Conservation (phyloP, 768 basidiomycete genomes). For the Coprinopsis sp. region DNA sequence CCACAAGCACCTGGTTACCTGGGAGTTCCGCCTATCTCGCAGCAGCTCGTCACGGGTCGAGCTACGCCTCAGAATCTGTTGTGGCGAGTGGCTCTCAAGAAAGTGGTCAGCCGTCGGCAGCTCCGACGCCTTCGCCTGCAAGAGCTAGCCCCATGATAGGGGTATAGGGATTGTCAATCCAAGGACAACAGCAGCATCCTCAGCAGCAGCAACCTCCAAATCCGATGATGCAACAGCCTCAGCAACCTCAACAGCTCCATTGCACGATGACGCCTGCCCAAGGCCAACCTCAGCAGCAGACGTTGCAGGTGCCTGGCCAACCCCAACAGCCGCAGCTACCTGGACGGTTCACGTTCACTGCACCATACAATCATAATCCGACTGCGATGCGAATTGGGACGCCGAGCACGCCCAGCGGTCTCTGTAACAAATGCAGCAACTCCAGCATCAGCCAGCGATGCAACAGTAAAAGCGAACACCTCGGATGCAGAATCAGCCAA, state of each 20-base stretch:
- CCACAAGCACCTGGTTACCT: too few relatives aligned
- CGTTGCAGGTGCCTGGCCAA: slow-evolving; percentile 11
- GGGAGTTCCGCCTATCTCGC: too few relatives aligned
- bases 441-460: too few relatives aligned
- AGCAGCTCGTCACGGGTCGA: too few relatives aligned
- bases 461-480: too few relatives aligned
- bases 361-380: slow-evolving; percentile 5
- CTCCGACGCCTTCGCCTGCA: neutral
- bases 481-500: too few relatives aligned
- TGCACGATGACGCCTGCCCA: neutral
- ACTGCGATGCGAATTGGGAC: slow-evolving; percentile 12
- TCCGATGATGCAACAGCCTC: neutral
- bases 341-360: slow-evolving; percentile 11
- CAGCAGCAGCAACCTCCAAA: slow-evolving; percentile 2
- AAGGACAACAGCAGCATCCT: slow-evolving; percentile 5
- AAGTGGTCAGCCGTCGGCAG: neutral
- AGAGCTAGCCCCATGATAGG: neutral
- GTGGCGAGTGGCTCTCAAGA: neutral
- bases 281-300: slow-evolving; percentile 3
- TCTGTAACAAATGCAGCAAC: too few relatives aligned
- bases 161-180: neutral
- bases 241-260: neutral
- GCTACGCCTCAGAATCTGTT: neutral
- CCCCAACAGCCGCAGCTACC: slow-evolving; percentile 17
- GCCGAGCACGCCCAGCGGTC: slow-evolving; percentile 3